Evolutionary conservation across 441 rosid genomes (phyloP).

Genomic region (Erysimum pusillum): DNA sequence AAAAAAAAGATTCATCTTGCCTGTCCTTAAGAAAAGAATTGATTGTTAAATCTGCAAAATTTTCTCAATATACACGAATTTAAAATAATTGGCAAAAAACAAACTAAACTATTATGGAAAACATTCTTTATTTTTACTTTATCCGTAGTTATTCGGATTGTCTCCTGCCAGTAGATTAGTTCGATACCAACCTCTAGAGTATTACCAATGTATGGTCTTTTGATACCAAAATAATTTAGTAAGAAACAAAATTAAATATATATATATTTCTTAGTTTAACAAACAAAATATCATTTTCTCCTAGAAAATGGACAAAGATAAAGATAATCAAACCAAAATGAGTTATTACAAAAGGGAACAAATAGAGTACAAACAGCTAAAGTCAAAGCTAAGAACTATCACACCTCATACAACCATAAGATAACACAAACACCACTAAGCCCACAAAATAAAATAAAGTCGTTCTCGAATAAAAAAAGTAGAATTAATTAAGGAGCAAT

Average conservation of each 20-base stretch:
- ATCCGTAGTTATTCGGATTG: slow-evolving; percentile 11
- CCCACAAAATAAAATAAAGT: slow-evolving; percentile 25
- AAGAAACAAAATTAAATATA: neutral
- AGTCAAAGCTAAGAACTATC: slow-evolving; percentile 36
- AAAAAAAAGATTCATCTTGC: slow-evolving; percentile 39
- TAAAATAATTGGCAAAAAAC: neutral
- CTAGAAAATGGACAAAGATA: slow-evolving; percentile 12
- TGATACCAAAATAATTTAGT: no score
- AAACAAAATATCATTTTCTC: neutral
- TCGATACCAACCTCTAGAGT: neutral
- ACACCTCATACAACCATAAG: slow-evolving; percentile 38
- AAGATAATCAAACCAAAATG: slow-evolving; percentile 19
- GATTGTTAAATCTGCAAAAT: slow-evolving; percentile 38
- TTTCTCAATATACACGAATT: slow-evolving; percentile 14
- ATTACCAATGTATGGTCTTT: neutral
- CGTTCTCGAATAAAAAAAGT: slow-evolving; percentile 17
- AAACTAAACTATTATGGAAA: slow-evolving; percentile 3
- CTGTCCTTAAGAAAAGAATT: slow-evolving; percentile 47
- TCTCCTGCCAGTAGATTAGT: neutral
- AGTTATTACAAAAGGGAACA: slow-evolving; percentile 34
- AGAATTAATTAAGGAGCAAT: slow-evolving; percentile 33
- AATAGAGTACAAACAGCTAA: slow-evolving; percentile 33
- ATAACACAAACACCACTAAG: slow-evolving; percentile 34
- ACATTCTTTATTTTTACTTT: slow-evolving; percentile 6
- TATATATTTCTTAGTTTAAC: neutral